Conservation (phyloP, 1,284 basidiomycete genomes). For the Phlebopus sp. region DNA sequence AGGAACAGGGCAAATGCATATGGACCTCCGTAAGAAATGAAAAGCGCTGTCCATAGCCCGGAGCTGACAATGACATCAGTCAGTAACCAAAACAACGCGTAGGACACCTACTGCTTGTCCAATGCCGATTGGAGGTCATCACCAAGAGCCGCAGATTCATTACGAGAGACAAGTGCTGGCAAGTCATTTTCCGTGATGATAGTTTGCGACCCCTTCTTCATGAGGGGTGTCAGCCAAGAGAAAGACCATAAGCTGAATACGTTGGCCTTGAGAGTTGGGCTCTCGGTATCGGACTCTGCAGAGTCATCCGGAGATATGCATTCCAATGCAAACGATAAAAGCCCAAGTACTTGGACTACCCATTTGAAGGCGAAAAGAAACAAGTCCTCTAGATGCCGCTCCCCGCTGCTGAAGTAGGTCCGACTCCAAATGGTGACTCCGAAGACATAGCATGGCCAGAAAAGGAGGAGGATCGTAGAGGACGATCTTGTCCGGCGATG, state of each 20-base stretch:
- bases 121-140: conserved; percentile 59
- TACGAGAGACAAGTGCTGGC: conserved; percentile 60
- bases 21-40: conserved; percentile 75
- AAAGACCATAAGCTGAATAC: conserved; percentile 79
- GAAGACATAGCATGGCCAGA: conserved; percentile 75
- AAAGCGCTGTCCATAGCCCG: conserved; percentile 71
- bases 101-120: conserved; percentile 51
- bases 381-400: conserved; percentile 22
- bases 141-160: conserved; percentile 75
- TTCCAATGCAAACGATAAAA: conserved; percentile 67
- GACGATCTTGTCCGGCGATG: conserved; percentile 78
- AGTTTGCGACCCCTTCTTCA: conserved; percentile 62
- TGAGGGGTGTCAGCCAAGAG: conserved; percentile 75
- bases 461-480: conserved; percentile 76
- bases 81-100: neutral
- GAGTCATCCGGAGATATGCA: conserved; percentile 64
- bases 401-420: conserved; percentile 36
- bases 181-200: conserved; percentile 79
- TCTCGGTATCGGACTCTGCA: conserved; percentile 56
- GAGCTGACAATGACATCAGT: conserved; percentile 14
- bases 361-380: conserved; percentile 49
- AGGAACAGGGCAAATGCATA: conserved; percentile 67
- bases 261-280: conserved; percentile 79
- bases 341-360: conserved; percentile 46
- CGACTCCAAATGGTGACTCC: conserved; percentile 60